Base-by-base conservation (phyloP, 2,329 filamentous ascomycete species). In the Fonsecaea erecta region DNA sequence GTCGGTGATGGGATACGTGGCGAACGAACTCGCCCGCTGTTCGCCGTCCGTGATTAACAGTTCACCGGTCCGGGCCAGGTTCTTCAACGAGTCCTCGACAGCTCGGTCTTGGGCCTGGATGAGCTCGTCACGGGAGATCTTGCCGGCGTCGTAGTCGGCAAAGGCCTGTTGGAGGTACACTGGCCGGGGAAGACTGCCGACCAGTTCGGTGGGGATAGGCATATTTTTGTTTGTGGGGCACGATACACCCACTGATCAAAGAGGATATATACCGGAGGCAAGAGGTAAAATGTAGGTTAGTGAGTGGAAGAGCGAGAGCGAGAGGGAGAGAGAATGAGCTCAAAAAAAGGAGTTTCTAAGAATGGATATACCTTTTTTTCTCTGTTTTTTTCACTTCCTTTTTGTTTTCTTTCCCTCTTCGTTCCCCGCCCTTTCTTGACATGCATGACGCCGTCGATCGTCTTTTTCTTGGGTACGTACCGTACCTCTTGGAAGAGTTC, bases 1-100 rank as follows among this genome's bases (percentile, higher is more conserved):
- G 60, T 73, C 70, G 62, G 68, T 68, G 51, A 75, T 68, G 14
- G 74, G 74, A 60, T 75, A 76, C 8, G 74, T 76, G n/a, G 73
- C 73, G 62, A 75, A 75, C 2, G 72, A 75, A 9, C 68, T 71
- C 26, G 71, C 71, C 53, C 74, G 65, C 57, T 76, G 73, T 60
- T 76, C 74, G 40, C 74, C 74, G 63, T 76, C 74, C 7, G 74
- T 74, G 30, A 75, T 66, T 7, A 73, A 63, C 28, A 62, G 56
- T 34, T 74, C 68, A n/a, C 73, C 74, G 8, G 73, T 73, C 28
- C 65, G 64, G 51, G 72, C 68, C 65, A 75, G 72, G 40, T 68
- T 70, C 28, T 62, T 64, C 18, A 76, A 68, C 2, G 72, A 74
- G 28, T 75, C 73, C 58, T 73, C 71, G 40, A 73, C 74, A 2